Base-by-base conservation (phyloP, 805 yeast genomes). In the Yarrowia porcina region DNA sequence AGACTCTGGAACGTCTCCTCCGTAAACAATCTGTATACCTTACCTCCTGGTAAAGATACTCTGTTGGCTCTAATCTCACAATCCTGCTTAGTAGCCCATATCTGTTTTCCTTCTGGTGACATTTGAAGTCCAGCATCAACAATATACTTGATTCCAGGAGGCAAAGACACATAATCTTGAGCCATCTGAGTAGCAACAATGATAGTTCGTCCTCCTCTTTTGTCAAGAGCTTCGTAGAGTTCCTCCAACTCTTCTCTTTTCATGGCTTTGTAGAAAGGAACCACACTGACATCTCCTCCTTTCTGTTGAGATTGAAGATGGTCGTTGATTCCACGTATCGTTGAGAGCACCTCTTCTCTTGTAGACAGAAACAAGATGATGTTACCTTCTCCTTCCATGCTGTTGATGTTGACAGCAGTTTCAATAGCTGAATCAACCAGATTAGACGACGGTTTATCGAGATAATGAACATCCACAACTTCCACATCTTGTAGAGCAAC, bases 281-380 rank as follows among this genome's bases (percentile, higher is more conserved):
- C 59, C 18, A 52, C 44, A 7, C 28, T 39, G 25, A 39, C 49
- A n/a, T 56, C 49, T 15, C 61, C 61, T 13, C 49, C 61, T 20
- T 38, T 32, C 4, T 25, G 25, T 15, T 20, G 17, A 4, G 39
- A 39, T 8, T 56, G 49, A 2, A 41, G 28, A 17, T 27, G 30
- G 21, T 41, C 61, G 12, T 56, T 27, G n/a, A 56, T 56, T 9
- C 61, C 49, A 1, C 18, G 27, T 4, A 39, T 36, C n/a, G 18
- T 44, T 6, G 44, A 25, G 17, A 25, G 33, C 13, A 52, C 59
- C 6, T 35, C 25, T n/a, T 52, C 44, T 8, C 38, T 42, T 10
- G 59, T 52, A 8, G 59, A 11, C 2, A 52, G 32, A 25, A 52
- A 36, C 15, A 52, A 7, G 8, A 52, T 21, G 32, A 52, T 36